Evolutionary conservation across 352 stramenopile genomes (phyloP), one percentile per base, ranked within the genome.

Genomic region (Globisporangium nunn): DNA sequence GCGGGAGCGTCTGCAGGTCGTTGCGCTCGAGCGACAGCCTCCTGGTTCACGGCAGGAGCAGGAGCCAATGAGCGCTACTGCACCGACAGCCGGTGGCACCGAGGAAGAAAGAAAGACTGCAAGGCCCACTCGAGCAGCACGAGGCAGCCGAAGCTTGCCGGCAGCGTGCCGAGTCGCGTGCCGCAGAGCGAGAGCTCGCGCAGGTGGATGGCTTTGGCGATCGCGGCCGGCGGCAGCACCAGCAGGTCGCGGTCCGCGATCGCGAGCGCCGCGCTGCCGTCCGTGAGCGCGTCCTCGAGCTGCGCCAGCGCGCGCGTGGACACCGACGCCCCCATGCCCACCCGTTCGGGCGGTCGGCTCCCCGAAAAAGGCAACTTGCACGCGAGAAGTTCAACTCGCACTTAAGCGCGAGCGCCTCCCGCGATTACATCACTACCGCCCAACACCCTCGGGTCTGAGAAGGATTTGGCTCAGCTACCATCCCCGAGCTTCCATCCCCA

Each of bases 131-230:
- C 71, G 23, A 87, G 73, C 31, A 72, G 49, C 6, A 61, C 56
- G 30, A 87, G 67, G 40, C 67, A 73, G 6, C 76, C 76, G 47
- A 87, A 84, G 52, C 76, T 87, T 12, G 74, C 51, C 2, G 76
- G 76, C 2, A 84, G 54, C 14, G 67, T 52, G 11, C 61, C 56
- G 14, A 87, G 55, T 5, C 66, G 58, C 12, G 62, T 69, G 29
- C 63, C 59, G 31, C 58, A 67, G 23, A 87, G 61, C 10, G 60
- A 59, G 15, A 87, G 62, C 50, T 83, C 75, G 4, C 59, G 59
- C 28, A 86, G 50, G 41, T 86, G 76, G 1, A 62, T 61, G 17
- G 73, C 70, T 35, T 74, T 68, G 23, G 68, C 69, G 44, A 86
- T 63, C 15, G 59, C 58, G 5, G 62, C 64, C 0, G 74, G 76